phyloP scores from a whole-genome alignment of 208 protist species.

The Sergeia podlipaevii region DNA sequence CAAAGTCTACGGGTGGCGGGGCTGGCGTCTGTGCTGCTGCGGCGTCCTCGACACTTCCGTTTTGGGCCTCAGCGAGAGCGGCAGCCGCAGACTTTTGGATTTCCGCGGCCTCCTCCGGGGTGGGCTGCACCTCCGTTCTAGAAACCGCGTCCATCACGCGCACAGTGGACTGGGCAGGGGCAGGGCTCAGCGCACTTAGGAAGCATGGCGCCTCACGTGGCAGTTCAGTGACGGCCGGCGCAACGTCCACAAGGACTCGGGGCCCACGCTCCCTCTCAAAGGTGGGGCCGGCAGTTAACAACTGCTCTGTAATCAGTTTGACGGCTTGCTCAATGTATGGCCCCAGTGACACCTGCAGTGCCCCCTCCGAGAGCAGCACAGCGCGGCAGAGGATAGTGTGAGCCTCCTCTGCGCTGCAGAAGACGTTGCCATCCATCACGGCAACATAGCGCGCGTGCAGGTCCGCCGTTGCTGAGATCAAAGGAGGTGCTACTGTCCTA shows the following conservation, averaged over 20 bases:
- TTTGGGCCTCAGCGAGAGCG: not conserved
- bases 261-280: slow-evolving; percentile 28
- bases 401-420: slow-evolving; percentile 43
- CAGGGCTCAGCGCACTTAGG: slow-evolving; percentile 11
- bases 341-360: slow-evolving; percentile 27
- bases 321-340: slow-evolving; percentile 33
- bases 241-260: slow-evolving; percentile 14
- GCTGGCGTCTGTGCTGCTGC: not conserved
- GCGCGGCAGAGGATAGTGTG: slow-evolving; percentile 40
- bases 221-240: slow-evolving; percentile 12
- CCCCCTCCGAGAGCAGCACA: slow-evolving; percentile 19
- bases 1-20: slow-evolving; percentile 16
- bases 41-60: not conserved
- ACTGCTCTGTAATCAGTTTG: slow-evolving; percentile 33
- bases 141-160: slow-evolving; percentile 16
- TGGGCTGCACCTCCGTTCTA: slow-evolving; percentile 10
- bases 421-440: slow-evolving; percentile 3
- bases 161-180: slow-evolving; percentile 7
- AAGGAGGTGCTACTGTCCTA: not conserved
- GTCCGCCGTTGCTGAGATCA: not conserved
- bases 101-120: slow-evolving; percentile 4
- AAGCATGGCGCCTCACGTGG: slow-evolving; percentile 7
- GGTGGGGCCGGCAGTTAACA: slow-evolving; percentile 29
- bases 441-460: not conserved
- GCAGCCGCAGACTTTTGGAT: slow-evolving; percentile 10